Evolutionary conservation across 139 green algal genomes (phyloP).

Genomic region (Trebouxia sp.): DNA sequence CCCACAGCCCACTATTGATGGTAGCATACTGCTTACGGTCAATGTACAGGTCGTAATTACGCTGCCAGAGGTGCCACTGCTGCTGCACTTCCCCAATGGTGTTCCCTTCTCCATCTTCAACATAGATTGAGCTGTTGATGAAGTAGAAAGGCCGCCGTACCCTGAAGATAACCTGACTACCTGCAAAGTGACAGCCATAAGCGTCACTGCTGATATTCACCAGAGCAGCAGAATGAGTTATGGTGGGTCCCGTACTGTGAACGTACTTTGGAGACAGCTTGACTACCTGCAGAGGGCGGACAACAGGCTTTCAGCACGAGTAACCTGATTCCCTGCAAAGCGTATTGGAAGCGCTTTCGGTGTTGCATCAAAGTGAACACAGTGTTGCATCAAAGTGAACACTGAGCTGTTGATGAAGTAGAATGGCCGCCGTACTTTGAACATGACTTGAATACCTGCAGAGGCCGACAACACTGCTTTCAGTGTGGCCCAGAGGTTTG

Average conservation of each 20-base stretch:
- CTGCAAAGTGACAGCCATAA: constrained; percentile 26
- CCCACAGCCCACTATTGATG: constrained; percentile 75
- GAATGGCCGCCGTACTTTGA: constrained; percentile 68
- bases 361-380: too few species aligned
- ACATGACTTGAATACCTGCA: constrained; percentile 67
- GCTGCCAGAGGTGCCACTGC: constrained; percentile 74
- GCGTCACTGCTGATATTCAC: too few species aligned
- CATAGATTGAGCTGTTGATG: constrained; percentile 62
- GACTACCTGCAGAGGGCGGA: too few species aligned
- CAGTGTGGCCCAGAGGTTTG: too few species aligned
- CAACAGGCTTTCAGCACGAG: too few species aligned
- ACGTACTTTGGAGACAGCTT: too few species aligned
- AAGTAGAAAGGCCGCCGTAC: constrained; percentile 80
- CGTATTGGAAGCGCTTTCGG: too few species aligned
- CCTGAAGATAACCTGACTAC: constrained; percentile 71
- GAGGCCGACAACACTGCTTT: too few species aligned
- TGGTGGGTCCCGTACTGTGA: too few species aligned
- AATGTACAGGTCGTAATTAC: constrained; percentile 87
- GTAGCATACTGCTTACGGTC: constrained; percentile 70
- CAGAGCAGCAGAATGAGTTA: too few species aligned
- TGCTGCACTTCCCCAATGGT: constrained; percentile 77
- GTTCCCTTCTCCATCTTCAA: constrained; percentile 57
- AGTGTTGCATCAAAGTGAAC: too few species aligned
- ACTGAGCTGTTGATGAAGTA: constrained; percentile 76
- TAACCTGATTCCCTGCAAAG: too few species aligned